Evolutionary conservation across 2,329 filamentous ascomycete genomes (phyloP).

Genomic region (Colletotrichum euphorbiae): DNA sequence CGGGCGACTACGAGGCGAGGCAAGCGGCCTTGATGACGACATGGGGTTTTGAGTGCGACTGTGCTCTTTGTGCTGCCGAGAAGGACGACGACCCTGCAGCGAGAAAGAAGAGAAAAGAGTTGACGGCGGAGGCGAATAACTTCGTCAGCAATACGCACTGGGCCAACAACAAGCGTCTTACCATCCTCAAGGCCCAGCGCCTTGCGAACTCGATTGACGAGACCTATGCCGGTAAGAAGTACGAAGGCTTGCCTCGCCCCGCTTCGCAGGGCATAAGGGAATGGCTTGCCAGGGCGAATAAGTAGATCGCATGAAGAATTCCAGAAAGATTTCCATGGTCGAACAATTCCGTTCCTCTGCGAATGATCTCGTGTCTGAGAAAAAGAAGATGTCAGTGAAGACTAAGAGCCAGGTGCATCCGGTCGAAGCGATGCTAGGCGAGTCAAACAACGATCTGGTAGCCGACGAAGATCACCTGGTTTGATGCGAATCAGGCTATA

Average conservation of each 20-base stretch:
- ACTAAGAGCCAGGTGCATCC: no score
- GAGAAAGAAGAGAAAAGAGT: constrained; percentile 40
- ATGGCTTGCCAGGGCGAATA: constrained; percentile 43
- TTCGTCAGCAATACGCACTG: constrained; percentile 40
- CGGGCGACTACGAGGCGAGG: constrained; percentile 43
- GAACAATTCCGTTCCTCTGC: no score
- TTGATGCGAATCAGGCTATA: no score
- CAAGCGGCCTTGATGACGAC: constrained; percentile 42
- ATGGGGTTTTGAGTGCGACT: constrained; percentile 54
- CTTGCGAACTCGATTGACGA: constrained; percentile 43
- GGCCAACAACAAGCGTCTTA: constrained; percentile 36
- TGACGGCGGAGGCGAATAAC: constrained; percentile 41
- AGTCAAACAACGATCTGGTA: no score
- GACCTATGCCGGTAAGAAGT: constrained; percentile 46
- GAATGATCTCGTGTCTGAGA: no score
- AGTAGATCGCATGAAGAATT: background rate
- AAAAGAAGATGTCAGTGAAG: no score
- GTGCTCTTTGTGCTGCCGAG: constrained; percentile 50
- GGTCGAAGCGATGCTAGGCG: no score
- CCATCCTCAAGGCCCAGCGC: constrained; percentile 43
- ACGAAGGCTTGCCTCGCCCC: constrained; percentile 43
- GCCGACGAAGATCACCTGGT: no score
- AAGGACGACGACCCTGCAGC: constrained; percentile 40
- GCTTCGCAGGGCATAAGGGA: constrained; percentile 43
- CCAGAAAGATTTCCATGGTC: no score